A percentile compares a stretch with the other conserved stretches of the same genome.
Evolutionary conservation across 768 basidiomycete species (phyloP).

Genomic region (Pleurotus giganteus): DNA sequence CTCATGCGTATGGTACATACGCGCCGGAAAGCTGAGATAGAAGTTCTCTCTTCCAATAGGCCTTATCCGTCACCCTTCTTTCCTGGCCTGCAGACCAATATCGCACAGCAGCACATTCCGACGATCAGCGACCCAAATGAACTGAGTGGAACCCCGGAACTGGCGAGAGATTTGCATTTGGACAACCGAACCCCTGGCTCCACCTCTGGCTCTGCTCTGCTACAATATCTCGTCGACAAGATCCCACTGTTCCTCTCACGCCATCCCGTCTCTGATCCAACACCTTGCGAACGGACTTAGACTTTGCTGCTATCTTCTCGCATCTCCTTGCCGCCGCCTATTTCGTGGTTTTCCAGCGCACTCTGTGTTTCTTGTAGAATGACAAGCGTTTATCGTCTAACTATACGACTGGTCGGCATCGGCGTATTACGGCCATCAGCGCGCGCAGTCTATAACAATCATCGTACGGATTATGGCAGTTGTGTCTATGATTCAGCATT

Average conservation of each 20-base stretch:
- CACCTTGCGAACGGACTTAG: too few relatives aligned
- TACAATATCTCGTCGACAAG: neutral
- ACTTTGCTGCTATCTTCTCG: too few relatives aligned
- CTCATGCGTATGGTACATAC: slow-evolving; percentile 75
- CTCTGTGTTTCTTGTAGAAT: too few relatives aligned
- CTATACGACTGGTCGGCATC: too few relatives aligned
- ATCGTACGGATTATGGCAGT: too few relatives aligned
- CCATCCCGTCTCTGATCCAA: neutral
- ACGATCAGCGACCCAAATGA: neutral
- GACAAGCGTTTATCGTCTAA: too few relatives aligned
- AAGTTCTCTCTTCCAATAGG: slow-evolving; percentile 47
- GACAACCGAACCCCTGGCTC: neutral
- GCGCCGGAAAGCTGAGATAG: slow-evolving; percentile 93
- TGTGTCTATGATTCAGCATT: neutral
- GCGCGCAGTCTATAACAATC: too few relatives aligned
- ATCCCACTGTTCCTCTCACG: neutral
- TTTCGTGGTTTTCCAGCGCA: too few relatives aligned
- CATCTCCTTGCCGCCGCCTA: too few relatives aligned
- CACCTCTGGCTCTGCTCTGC: neutral
- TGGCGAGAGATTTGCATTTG: slow-evolving; percentile 8
- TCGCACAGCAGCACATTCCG: too few relatives aligned
- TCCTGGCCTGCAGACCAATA: neutral
- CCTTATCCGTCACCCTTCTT: neutral
- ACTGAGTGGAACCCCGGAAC: neutral
- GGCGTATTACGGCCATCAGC: too few relatives aligned